Evolutionary conservation across 495 filamentous ascomycete species (phyloP).

Genomic region (Sordaria brevicollis): DNA sequence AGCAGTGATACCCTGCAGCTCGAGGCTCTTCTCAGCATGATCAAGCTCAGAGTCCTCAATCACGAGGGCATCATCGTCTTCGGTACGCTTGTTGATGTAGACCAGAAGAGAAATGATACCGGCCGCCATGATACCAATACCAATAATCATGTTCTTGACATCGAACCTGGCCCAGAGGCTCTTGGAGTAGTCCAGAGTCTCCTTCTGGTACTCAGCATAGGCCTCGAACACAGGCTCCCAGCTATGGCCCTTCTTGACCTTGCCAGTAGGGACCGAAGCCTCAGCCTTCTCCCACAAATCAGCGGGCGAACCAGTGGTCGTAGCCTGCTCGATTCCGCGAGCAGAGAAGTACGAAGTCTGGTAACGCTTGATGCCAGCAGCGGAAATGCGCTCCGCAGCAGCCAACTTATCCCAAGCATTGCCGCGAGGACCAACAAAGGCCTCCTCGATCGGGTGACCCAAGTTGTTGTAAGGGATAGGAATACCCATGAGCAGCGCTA

Average conservation of each 20-base stretch:
- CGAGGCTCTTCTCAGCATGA: slow-evolving; percentile 31
- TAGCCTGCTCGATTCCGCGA: slow-evolving; percentile 51
- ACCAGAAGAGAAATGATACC: slow-evolving; percentile 56
- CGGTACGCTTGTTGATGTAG: slow-evolving; percentile 49
- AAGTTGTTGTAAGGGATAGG: slow-evolving; percentile 97
- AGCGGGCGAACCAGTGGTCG: slow-evolving; percentile 42
- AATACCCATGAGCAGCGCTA: slow-evolving; percentile 77
- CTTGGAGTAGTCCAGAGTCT: slow-evolving; percentile 73
- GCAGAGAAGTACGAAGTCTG: slow-evolving; percentile 50
- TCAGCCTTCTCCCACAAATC: slow-evolving; percentile 46
- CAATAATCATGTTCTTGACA: slow-evolving; percentile 69
- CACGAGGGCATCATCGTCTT: slow-evolving; percentile 31
- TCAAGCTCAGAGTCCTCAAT: slow-evolving; percentile 35
- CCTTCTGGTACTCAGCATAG: slow-evolving; percentile 63
- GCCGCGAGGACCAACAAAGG: slow-evolving; percentile 62
- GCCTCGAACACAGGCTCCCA: slow-evolving; percentile 40
- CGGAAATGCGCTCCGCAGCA: slow-evolving; percentile 61
- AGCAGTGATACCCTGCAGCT: slow-evolving; percentile 22
- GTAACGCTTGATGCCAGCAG: slow-evolving; percentile 84
- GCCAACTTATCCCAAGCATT: slow-evolving; percentile 66
- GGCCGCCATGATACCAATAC: slow-evolving; percentile 58
- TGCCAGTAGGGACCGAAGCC: slow-evolving; percentile 15
- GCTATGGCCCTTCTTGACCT: slow-evolving; percentile 16
- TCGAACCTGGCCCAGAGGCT: slow-evolving; percentile 87
- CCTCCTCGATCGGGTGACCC: slow-evolving; percentile 89